Base-by-base conservation (phyloP, 805 yeast genomes). In the Pichia insulana region DNA sequence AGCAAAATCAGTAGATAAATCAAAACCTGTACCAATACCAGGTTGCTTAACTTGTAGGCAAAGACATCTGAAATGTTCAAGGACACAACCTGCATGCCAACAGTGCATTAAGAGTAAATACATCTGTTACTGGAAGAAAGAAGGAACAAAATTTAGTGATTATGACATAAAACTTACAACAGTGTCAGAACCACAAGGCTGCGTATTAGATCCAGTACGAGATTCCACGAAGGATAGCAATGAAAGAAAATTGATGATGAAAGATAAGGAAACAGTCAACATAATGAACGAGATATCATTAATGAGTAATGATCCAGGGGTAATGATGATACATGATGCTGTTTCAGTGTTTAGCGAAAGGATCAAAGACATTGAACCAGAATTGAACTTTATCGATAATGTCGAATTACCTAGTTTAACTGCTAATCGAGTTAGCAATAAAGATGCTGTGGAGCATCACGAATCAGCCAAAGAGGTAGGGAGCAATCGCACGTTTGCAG, bases 11-110 rank as follows among this genome's bases (percentile, higher is more conserved):
- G 15, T 18, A 20, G 27, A n/a, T 4, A 35, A 36, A 18, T 15
- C 15, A 5, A 30, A 41, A 10, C 15, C 16, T 12, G 16, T 22
- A 7, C 20, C 18, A 16, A 7, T 25, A 30, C 36, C 57, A 12
- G 74, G 74, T 1, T 69, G 74, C 43, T 56, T 62, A 57, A 64
- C 65, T 6, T 69, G 74, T 50, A 57, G 71, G 43, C 54, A 58
- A 18, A 58, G 72, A 32, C 70, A 67, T 46, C 69, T 69, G 48
- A 62, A 68, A 25, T 69, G 74, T 48, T 54, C 57, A 37, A 58
- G 57, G 42, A 22, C 27, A 4, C 52, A 44, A 32, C 62, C 62
- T 2, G 43, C 37, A 7, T 58, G 63, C 30, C 20, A 27, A 8
- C 43, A 46, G 8, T 58, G 63, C 34, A 3, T 7, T 8, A 16